These are phyloP conservation scores for Suillus sp. DNA, from an alignment of 768 basidiomycete species.

Conservation along the genomic window DNA sequence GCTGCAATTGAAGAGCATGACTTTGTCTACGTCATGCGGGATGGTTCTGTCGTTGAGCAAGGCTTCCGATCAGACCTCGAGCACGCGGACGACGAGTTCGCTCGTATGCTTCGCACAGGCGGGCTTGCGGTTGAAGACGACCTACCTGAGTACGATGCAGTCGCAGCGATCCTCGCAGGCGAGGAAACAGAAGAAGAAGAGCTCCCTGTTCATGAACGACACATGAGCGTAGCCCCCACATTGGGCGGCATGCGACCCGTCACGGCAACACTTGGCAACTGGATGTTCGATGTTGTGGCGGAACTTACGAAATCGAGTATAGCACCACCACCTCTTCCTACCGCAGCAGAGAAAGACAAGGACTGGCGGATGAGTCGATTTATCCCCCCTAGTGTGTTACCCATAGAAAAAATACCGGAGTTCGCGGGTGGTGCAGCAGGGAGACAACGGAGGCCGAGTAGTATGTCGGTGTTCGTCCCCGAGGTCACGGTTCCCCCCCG, in stretches of 20 bases:
- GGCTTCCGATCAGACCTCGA: slow-evolving; percentile 86
- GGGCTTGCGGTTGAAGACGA: slow-evolving; percentile 51
- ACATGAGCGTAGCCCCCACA: slow-evolving; percentile 44
- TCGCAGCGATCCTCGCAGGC: slow-evolving; percentile 51
- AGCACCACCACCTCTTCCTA: slow-evolving; percentile 24
- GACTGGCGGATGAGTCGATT: slow-evolving; percentile 37
- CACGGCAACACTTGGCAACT: slow-evolving; percentile 59
- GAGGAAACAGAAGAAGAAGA: slow-evolving; percentile 41
- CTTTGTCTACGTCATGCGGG: slow-evolving; percentile 91
- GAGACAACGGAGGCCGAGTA: slow-evolving; percentile 28
- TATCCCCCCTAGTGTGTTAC: slow-evolving; percentile 37
- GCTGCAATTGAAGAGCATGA: slow-evolving; percentile 74
- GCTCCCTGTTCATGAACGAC: slow-evolving; percentile 35
- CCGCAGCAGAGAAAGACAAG: slow-evolving; percentile 7
- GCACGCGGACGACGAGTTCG: slow-evolving; percentile 63
- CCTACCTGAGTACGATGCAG: slow-evolving; percentile 38
- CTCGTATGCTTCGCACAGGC: slow-evolving; percentile 66
- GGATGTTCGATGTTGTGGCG: slow-evolving; percentile 83
- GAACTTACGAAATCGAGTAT: slow-evolving; percentile 52
- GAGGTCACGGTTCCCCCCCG: slow-evolving; percentile 31
- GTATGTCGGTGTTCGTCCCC: slow-evolving; percentile 43
- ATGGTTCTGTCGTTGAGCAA: slow-evolving; percentile 76
- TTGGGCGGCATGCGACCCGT: slow-evolving; percentile 48
- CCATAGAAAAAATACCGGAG: slow-evolving; percentile 16
- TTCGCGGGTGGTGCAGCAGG: slow-evolving; percentile 26